These are phyloP conservation scores for Bryoerythrophyllum caledonicum DNA, from an alignment of 225 moss, liverwort and hornwort genomes.

Conservation along the genomic window DNA sequence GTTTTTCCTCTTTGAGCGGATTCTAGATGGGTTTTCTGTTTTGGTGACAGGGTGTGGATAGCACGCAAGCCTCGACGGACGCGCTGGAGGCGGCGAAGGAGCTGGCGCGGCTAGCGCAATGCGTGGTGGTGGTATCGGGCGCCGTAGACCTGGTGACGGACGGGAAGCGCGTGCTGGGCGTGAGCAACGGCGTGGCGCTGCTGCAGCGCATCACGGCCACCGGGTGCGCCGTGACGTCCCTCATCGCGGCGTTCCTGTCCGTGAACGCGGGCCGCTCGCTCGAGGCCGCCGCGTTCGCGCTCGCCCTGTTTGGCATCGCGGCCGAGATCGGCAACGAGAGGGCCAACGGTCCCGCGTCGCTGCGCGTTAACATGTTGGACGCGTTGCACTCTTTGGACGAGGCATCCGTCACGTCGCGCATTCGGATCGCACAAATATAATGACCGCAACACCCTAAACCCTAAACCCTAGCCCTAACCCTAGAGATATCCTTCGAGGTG, in stretches of 20 bases:
- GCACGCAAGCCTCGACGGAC: slow-evolving; percentile 72
- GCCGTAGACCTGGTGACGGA: slow-evolving; percentile 95
- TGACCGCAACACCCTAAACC: not conserved
- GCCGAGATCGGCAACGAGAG: slow-evolving; percentile 89
- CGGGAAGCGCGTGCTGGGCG: slow-evolving; percentile 84
- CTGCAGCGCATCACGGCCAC: slow-evolving; percentile 95
- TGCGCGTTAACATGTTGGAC: slow-evolving; percentile 86
- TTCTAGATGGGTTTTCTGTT: not conserved
- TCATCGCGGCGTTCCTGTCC: slow-evolving; percentile 94
- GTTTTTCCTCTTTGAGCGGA: too few species aligned
- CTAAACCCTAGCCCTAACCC: too few species aligned
- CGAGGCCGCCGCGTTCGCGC: slow-evolving; percentile 82
- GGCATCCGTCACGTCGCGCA: slow-evolving; percentile 59
- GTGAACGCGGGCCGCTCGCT: slow-evolving; percentile 67
- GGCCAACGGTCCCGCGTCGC: slow-evolving; percentile 84
- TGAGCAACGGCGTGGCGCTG: slow-evolving; percentile 86
- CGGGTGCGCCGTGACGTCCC: slow-evolving; percentile 93
- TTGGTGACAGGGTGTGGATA: slow-evolving; percentile 69
- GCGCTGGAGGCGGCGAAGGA: slow-evolving; percentile 94
- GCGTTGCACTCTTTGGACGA: slow-evolving; percentile 89
- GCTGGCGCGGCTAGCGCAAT: slow-evolving; percentile 81
- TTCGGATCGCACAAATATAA: slow-evolving; percentile 86
- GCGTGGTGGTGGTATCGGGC: slow-evolving; percentile 86
- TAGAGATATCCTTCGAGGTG: too few species aligned
- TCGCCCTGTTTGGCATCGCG: slow-evolving; percentile 91